Evolutionary conservation across 2,329 filamentous ascomycete species (phyloP).

Genomic region (Coniochaeta pulveracea): DNA sequence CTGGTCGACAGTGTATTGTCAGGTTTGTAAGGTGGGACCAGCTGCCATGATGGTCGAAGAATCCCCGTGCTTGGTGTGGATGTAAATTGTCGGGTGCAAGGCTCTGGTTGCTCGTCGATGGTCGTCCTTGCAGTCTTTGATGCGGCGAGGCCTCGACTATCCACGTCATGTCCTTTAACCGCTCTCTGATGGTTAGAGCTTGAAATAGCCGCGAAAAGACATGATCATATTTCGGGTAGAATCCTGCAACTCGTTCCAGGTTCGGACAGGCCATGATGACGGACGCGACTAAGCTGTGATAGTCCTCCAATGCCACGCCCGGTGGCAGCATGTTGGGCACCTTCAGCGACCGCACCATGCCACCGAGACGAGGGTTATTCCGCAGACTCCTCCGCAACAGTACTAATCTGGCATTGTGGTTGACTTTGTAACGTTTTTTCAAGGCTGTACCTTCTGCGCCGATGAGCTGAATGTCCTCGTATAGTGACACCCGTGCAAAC

Average conservation of each 20-base stretch:
- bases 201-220: constrained; percentile 45
- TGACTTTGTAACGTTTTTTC: constrained; percentile 46
- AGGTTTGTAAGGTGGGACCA: constrained; percentile 46
- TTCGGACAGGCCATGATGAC: constrained; percentile 56
- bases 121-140: constrained; percentile 23
- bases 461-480: constrained; percentile 46
- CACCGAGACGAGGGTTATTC: constrained; percentile 38
- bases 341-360: constrained; percentile 44
- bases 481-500: constrained; percentile 39
- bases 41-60: constrained; percentile 31
- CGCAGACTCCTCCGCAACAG: constrained; percentile 48
- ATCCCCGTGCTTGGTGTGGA: constrained; percentile 21
- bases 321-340: constrained; percentile 35
- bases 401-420: constrained; percentile 39
- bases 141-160: constrained; percentile 29
- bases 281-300: constrained; percentile 46
- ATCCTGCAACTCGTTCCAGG: constrained; percentile 45
- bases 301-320: constrained; percentile 31
- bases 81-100: constrained; percentile 24
- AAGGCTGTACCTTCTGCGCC: constrained; percentile 43
- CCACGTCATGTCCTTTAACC: constrained; percentile 49
- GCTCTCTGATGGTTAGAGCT: constrained; percentile 43
- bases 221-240: constrained; percentile 42
- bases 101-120: constrained; percentile 6
- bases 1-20: constrained; percentile 46